phyloP scores from a whole-genome alignment of 2,329 filamentous ascomycete species.

The Exophiala dermatitidis region DNA sequence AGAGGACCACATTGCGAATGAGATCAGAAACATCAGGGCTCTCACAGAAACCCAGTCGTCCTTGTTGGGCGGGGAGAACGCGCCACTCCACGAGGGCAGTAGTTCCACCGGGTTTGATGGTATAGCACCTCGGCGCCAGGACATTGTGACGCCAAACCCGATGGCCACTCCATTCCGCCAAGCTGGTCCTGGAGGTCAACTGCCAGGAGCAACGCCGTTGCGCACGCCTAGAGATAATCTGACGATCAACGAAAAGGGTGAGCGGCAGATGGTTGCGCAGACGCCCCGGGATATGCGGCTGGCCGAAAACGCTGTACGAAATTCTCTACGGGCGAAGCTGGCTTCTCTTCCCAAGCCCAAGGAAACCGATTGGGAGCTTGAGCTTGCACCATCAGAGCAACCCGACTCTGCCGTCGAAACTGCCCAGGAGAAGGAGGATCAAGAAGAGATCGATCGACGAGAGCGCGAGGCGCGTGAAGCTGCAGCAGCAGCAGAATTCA shows the following conservation, averaged over 20 bases:
- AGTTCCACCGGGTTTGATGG: slow-evolving; percentile 84
- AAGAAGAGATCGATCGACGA: slow-evolving; percentile 68
- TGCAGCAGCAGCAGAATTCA: slow-evolving; percentile 61
- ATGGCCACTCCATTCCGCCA: slow-evolving; percentile 80
- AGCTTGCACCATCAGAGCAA: slow-evolving; percentile 70
- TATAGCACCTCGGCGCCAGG: slow-evolving; percentile 69
- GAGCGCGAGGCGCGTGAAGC: slow-evolving; percentile 58
- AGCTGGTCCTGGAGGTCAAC: slow-evolving; percentile 53
- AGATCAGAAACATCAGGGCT: slow-evolving; percentile 87
- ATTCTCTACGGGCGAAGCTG: slow-evolving; percentile 57
- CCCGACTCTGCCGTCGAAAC: slow-evolving; percentile 52
- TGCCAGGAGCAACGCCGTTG: slow-evolving; percentile 73
- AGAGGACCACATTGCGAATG: slow-evolving; percentile 93
- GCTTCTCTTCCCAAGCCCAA: slow-evolving; percentile 84
- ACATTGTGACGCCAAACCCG: slow-evolving; percentile 86
- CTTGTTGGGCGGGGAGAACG: slow-evolving; percentile 87
- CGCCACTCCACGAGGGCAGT: slow-evolving; percentile 71
- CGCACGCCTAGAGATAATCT: slow-evolving; percentile 84
- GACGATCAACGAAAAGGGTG: slow-evolving; percentile 66
- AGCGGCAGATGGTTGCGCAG: slow-evolving; percentile 60
- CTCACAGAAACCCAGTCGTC: slow-evolving; percentile 91
- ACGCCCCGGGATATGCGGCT: slow-evolving; percentile 71
- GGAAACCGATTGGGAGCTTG: slow-evolving; percentile 88
- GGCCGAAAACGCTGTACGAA: slow-evolving; percentile 60
- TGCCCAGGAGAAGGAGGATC: slow-evolving; percentile 45